Evolutionary conservation across 257 asterid genomes (phyloP).

Genomic region (Forsythia suspensa): DNA sequence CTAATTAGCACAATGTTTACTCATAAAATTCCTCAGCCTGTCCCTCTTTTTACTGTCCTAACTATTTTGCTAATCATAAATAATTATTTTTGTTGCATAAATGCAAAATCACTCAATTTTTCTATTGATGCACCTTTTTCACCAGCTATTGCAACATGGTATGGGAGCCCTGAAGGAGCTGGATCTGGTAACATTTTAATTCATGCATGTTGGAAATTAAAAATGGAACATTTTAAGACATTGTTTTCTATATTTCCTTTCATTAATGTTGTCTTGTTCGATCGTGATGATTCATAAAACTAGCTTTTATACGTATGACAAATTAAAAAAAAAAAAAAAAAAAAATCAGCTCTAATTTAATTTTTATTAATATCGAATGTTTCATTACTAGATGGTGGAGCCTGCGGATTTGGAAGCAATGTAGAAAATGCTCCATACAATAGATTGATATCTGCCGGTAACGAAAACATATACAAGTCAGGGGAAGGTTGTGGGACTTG

Average conservation of each 20-base stretch:
- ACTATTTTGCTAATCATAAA: neutral
- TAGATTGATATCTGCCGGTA: slow-evolving; percentile 43
- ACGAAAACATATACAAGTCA: slow-evolving; percentile 20
- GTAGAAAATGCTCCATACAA: slow-evolving; percentile 26
- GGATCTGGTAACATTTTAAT: neutral
- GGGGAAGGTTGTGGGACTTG: slow-evolving; percentile 53
- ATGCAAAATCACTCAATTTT: neutral
- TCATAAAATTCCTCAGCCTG: neutral
- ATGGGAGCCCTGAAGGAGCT: neutral
- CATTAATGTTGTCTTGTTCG: too few species aligned
- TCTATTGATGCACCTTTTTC: neutral
- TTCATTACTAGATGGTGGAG: slow-evolving; percentile 27
- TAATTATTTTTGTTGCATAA: neutral
- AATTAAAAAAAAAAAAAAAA: too few species aligned
- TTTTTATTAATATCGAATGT: neutral
- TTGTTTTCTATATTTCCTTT: too few species aligned
- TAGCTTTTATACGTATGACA: too few species aligned
- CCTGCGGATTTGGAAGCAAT: slow-evolving; percentile 39
- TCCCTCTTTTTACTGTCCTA: too few species aligned
- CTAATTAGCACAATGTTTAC: neutral
- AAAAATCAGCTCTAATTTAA: too few species aligned
- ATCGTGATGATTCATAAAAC: neutral
- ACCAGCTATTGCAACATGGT: neutral
- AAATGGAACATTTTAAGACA: too few species aligned
- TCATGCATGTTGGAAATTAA: neutral